Base-by-base conservation (phyloP, 176 grass and related monocot species). In the Ampelocalamus luodianensis region DNA sequence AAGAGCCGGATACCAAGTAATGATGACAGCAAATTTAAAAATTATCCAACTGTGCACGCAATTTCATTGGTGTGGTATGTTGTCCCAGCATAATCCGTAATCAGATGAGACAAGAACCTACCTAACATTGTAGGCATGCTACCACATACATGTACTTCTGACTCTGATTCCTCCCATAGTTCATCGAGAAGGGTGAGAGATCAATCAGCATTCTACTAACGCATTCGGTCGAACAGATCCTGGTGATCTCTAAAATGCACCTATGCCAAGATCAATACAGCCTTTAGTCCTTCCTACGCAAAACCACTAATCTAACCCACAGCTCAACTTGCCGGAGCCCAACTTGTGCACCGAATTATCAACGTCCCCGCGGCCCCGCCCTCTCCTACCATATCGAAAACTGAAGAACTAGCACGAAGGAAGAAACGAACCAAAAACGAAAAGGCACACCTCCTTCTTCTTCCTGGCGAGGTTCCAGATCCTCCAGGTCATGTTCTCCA, bases 401-500 rank as follows among this genome's bases (percentile, higher is more conserved):
- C n/a, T 32, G 22, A 50, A 53, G 11, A 81, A 74, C 18, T 29
- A 85, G 76, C 64, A 81, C 63, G 5, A 82, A 63, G 62, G 51
- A 55, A 85, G 64, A 82, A 72, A 53, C 74, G 85, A 87, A 87
- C 67, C 74, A 74, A 86, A 81, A 83, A 65, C 22, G 29, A 79
- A 73, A 74, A 73, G 51, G 73, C 82, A 36, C 64, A 98, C 97
- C 97, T 96, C 90, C 89, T 96, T 99, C 93, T 99, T 99, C 88
- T 99, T 99, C 83, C 97, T 89, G 53, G 97, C 93, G 78, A 99
- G 88, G 88, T 99, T 99, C 97, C 97, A 99, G 88, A 99, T 99
- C 88, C 96, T 94, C 96, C 96, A 99, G 54, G 93, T 94, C 96
- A 99, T 96, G 78, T 99, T 99, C 81, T 99, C 96, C 66, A 99